Evolutionary conservation across 805 yeast species (phyloP), one percentile per base, ranked within the genome.

Genomic region (Wickerhamiella sergipiensis): DNA sequence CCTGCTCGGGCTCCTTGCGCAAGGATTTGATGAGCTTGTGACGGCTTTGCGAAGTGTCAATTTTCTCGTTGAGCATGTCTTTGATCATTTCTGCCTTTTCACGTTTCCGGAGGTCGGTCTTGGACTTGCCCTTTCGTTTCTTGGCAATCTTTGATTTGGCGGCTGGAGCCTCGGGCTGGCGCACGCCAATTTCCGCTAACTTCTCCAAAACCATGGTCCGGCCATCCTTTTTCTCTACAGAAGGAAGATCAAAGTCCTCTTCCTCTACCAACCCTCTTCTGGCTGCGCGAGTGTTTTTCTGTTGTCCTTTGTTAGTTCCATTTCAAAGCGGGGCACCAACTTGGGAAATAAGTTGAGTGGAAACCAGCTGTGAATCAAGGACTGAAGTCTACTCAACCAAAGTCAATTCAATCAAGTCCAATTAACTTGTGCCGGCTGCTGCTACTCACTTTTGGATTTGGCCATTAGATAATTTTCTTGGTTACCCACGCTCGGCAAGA

Each of bases 21-120:
- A 61, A 53, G 1, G 38, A 48, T 17, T 55, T 50, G 9, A 64
- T 53, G n/a, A 49, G 49, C 47, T 58, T 55, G 47, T 58, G 64
- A 17, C 65, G 50, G 15, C 53, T 48, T 39, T 56, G 55, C 3
- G 69, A 54, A n/a, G 55, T 54, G 23, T 47, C 55, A 23, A 64
- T 55, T 50, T 66, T 66, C 44, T 57, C 59, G 8, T 51, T 55
- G 7, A 66, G 56, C 50, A 55, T 56, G 17, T 59, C 66, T 46
- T 56, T 47, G 23, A 63, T 23, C 36, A 53, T 48, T 38, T 59
- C 61, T 0, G 61, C 62, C 23, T 53, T 52, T 24, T 48, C 46
- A n/a, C 42, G 49, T 46, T 54, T 56, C 43, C 48, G 42, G 26
- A 52, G 50, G 46, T 54, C 50, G 39, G 53, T 49, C 44, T 55